Evolutionary conservation across 192 early-diverging fungal genomes (phyloP), one percentile per base, ranked within the genome.

Genomic region (Backusella tarrabulga): DNA sequence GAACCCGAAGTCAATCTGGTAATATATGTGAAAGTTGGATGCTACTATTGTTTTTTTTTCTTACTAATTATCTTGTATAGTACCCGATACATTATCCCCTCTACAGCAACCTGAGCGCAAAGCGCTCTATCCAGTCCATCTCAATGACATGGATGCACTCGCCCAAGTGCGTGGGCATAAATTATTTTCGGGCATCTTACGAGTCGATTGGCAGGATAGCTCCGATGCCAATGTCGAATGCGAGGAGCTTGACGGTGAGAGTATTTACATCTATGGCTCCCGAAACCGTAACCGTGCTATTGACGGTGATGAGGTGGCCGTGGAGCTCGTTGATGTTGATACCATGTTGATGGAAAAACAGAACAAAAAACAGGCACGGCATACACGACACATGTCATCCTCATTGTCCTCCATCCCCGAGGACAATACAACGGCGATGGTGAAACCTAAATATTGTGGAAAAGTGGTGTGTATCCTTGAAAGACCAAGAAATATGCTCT

Each of bases 221-320:
- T 89, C 85, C 34, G 95, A 97, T 76, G 95, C 93, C 26, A 97
- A 98, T 82, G 95, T 96, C n/a, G 90, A 91, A 4, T 84, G 91
- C 11, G 92, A 94, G 34, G 87, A 85, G 21, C 70, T 92, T 1
- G 88, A 89, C 50, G 6, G n/a, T 21, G 86, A 88, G 7, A 93
- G 93, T 75, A 87, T 96, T 11, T 93, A 89, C 68, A 92, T 96
- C 34, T 89, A 83, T 41, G 93, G 93, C 3, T 87, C 87, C 34
- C 88, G 85, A 66, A 83, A 86, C 63, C 87, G 92, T 12, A 96
- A 96, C 79, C 87, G 95, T 50, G 92, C 94, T 6, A 76, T 96
- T 12, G 91, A 96, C 41, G 94, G 93, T 1, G 94, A 96, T 76
- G 81, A 89, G 6, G 95, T 96, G 8, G 89, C 89, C 17, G 85